Evolutionary conservation across 805 yeast genomes (phyloP).

Genomic region (Candida maesae): DNA sequence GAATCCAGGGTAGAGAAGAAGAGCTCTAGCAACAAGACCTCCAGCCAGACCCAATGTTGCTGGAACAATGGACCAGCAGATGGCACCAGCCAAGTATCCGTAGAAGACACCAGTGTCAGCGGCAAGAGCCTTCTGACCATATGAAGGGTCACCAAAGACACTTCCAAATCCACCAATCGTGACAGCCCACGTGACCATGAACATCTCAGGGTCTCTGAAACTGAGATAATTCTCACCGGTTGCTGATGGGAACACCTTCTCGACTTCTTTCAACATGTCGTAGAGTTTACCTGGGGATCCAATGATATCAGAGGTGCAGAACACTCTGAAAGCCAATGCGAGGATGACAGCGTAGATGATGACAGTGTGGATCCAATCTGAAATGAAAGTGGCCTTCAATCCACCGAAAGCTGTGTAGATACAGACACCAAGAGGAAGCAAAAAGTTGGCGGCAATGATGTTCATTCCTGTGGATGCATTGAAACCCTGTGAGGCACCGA

Average conservation of each 20-base stretch:
- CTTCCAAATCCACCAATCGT: constrained; percentile 31
- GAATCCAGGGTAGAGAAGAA: constrained; percentile 31
- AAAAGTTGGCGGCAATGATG: constrained; percentile 41
- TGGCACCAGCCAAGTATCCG: constrained; percentile 37
- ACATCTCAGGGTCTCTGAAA: constrained; percentile 29
- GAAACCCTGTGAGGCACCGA: constrained; percentile 44
- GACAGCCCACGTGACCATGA: constrained; percentile 30
- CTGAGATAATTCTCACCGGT: constrained; percentile 32
- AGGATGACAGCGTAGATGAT: constrained; percentile 39
- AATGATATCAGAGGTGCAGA: constrained; percentile 33
- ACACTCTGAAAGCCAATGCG: constrained; percentile 32
- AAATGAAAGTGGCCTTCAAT: constrained; percentile 46
- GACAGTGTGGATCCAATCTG: constrained; percentile 50
- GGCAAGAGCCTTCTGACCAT: constrained; percentile 42
- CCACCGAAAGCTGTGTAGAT: constrained; percentile 50
- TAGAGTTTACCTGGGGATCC: constrained; percentile 44
- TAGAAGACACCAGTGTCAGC: constrained; percentile 30
- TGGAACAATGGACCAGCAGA: constrained; percentile 37
- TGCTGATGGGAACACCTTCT: constrained; percentile 29
- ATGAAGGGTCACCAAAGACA: constrained; percentile 36
- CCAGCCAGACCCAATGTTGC: constrained; percentile 35
- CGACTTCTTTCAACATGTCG: constrained; percentile 37
- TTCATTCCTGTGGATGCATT: constrained; percentile 41
- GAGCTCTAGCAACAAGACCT: constrained; percentile 36
- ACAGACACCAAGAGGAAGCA: constrained; percentile 44